phyloP scores from a whole-genome alignment of 352 stramenopile species.

The Phytophthora cajani region DNA sequence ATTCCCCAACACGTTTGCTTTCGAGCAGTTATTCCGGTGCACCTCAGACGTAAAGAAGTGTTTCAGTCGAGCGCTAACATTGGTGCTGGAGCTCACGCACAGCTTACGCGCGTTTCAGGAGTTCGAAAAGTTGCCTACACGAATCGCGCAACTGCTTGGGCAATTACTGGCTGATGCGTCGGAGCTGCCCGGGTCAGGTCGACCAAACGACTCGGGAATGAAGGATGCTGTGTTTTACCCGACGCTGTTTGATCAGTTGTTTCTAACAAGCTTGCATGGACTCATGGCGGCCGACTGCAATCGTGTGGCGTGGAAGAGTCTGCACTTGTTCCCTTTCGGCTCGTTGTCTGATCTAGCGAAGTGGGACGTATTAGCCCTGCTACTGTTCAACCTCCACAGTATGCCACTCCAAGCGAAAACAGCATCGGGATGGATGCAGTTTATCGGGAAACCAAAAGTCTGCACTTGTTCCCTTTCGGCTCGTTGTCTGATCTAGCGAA shows the following conservation, averaged over 20 bases:
- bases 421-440: slow-evolving; percentile 65
- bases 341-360: slow-evolving; percentile 78
- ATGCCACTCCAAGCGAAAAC: slow-evolving; percentile 69
- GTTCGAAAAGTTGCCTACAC: slow-evolving; percentile 80
- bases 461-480: slow-evolving; percentile 72
- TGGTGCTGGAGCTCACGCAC: slow-evolving; percentile 81
- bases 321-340: slow-evolving; percentile 72
- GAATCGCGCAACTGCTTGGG: slow-evolving; percentile 72
- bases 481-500: slow-evolving; percentile 78
- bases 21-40: slow-evolving; percentile 78
- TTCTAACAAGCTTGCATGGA: slow-evolving; percentile 81
- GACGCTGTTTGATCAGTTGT: slow-evolving; percentile 86
- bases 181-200: slow-evolving; percentile 49
- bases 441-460: slow-evolving; percentile 67
- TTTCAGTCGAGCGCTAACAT: slow-evolving; percentile 75
- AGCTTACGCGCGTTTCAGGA: slow-evolving; percentile 77
- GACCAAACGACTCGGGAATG: slow-evolving; percentile 2
- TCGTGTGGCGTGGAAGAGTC: slow-evolving; percentile 78
- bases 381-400: slow-evolving; percentile 78
- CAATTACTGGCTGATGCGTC: slow-evolving; percentile 71
- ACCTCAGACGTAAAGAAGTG: slow-evolving; percentile 79
- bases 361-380: slow-evolving; percentile 83
- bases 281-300: slow-evolving; percentile 79
- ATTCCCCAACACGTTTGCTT: slow-evolving; percentile 84
- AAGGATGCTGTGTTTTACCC: slow-evolving; percentile 66